These are phyloP conservation scores for Solanum hybrid DNA, from an alignment of 305 asterid species.

Conservation along the genomic window DNA sequence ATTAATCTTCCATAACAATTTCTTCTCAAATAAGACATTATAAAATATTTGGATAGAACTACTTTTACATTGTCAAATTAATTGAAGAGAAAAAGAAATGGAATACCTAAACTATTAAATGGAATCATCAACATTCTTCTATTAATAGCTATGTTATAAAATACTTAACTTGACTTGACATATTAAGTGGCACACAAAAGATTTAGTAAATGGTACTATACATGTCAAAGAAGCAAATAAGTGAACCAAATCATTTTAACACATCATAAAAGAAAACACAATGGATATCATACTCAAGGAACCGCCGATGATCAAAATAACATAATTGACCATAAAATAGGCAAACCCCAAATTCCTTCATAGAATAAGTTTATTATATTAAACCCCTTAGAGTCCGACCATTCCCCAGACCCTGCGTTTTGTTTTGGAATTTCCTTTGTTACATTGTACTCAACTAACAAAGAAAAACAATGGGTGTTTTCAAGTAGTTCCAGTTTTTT, in stretches of 20 bases:
- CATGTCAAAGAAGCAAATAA: background rate
- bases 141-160: background rate
- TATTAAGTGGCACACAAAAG: background rate
- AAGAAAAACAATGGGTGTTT: background rate
- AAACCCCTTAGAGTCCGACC: background rate
- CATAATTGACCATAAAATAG: background rate
- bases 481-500: background rate
- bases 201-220: too few relatives aligned
- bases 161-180: background rate
- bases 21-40: background rate
- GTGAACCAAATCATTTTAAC: background rate
- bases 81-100: background rate
- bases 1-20: background rate
- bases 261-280: background rate
- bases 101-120: background rate
- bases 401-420: background rate
- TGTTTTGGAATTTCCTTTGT: background rate
- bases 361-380: background rate
- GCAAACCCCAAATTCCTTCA: background rate
- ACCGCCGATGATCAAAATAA: background rate
- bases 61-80: too few relatives aligned
- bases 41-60: too few relatives aligned
- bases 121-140: background rate
- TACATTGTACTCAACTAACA: background rate
- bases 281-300: background rate